These are phyloP conservation scores for Pseudoscleropodium purum DNA, from an alignment of 225 moss, liverwort and hornwort genomes.

Conservation along the genomic window DNA sequence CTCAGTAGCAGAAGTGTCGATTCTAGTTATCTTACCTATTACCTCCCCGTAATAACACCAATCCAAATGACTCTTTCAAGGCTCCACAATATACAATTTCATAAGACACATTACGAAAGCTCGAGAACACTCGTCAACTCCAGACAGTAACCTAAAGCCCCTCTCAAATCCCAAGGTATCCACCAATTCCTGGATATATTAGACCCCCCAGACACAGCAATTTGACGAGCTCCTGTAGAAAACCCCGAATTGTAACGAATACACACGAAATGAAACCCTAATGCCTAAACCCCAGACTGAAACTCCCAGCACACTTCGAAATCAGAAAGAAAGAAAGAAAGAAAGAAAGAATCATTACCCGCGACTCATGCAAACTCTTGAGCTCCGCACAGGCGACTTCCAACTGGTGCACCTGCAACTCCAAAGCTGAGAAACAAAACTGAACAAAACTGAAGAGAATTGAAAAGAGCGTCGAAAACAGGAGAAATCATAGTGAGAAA, in stretches of 20 bases:
- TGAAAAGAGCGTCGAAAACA: neutral
- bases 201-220: neutral
- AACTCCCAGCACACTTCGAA: neutral
- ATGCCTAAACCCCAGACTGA: neutral
- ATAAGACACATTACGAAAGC: neutral
- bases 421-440: neutral
- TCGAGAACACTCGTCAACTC: neutral
- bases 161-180: neutral
- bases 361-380: slow-evolving; percentile 36
- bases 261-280: neutral
- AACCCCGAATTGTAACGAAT: neutral
- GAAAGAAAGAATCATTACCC: slow-evolving; percentile 21
- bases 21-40: neutral
- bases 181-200: neutral
- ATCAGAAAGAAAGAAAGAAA: neutral
- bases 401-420: slow-evolving; percentile 54
- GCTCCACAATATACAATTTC: neutral
- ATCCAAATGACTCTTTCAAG: neutral
- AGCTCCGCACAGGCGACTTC: slow-evolving; percentile 72
- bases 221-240: neutral
- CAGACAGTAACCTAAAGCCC: neutral
- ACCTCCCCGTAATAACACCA: neutral
- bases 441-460: neutral
- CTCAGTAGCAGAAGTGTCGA: neutral
- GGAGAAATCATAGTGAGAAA: neutral